Base-by-base conservation (phyloP, 345 rosid species). In the Brassica cretica region DNA sequence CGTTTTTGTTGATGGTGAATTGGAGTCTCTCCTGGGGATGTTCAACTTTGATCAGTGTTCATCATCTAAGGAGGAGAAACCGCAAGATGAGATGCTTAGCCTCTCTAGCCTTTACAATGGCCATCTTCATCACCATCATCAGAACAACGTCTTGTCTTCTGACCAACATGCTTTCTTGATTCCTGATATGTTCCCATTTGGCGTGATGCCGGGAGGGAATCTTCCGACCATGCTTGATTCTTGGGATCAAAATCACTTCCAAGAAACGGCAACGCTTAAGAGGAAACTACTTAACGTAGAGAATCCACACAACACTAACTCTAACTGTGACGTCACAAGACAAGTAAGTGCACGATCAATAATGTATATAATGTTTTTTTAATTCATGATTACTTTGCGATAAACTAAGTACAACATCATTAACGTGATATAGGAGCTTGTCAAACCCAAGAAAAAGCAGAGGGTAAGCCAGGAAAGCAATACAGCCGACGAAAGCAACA, bases 401-500 rank as follows among this genome's bases (percentile, higher is more conserved):
- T 32, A 60, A 8, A 68, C 70, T 73, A 32, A 78, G 9, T 10
- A 61, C 14, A 73, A 2, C 5, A 46, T 29, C 30, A 62, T 60
- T 67, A 21, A 21, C 30, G 14, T 21, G 11, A 60, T 64, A 41
- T n/a, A 79, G 82, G 78, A 79, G 70, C 70, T 67, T 75, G 78
- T 8, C 24, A 77, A 56, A 70, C 37, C 82, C 32, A 86, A 82
- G 78, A 90, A 84, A 85, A 84, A 71, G 5, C 78, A 77, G 63
- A 91, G 85, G 72, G 16, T 32, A n/a, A 53, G 72, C 78, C 29
- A 63, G 27, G 82, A 79, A 64, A 81, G 66, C 25, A 65, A 76
- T 12, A 77, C 71, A 14, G 80, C 78, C 0, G 89, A 82, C 6
- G 82, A 81, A 53, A 79, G 78, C 19, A 86, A 84, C 66, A 75